Base-by-base conservation (phyloP, 148 eudicot species). In the Rheum nobile region DNA sequence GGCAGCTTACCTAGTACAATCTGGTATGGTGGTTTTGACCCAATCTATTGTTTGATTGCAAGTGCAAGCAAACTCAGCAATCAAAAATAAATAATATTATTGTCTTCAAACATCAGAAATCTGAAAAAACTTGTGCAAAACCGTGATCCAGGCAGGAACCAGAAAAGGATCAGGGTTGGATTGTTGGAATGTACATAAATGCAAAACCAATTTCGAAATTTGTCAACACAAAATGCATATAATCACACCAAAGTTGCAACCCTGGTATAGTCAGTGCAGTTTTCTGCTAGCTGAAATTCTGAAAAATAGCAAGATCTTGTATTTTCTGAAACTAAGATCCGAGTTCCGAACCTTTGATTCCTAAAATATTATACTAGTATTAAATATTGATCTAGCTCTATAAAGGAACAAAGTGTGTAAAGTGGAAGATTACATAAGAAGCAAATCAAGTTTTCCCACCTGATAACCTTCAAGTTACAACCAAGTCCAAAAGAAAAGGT, bases 361-460 rank as follows among this genome's bases (percentile, higher is more conserved):
- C 13, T 61, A 8, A 29, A 61, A 28, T 57, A 61, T 8, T 24
- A 12, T 26, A 57, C 3, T 44, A 44, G 5, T 61, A 13, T 61
- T 3, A 28, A 54, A 1, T 61, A 61, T 61, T 12, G 26, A 61
- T 26, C 37, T 61, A 26, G 68, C 2, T 61, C 6, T 29, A 31
- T 2, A 31, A 61, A 61, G 68, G 68, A 31, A 22, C 31, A 7
- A 54, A 54, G 68, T 61, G 35, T 61, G 68, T 61, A 65, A 31
- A 65, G 70, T 65, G 39, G 39, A 32, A 65, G 70, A 65, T 65
- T 65, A 65, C 39, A 65, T 17, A 65, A 17, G 70, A 65, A 65
- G 70, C 70, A 65, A 65, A 65, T 65, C 21, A 65, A 65, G 38
- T 31, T 65, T 65, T 65, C 70, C 22, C 41, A 65, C 69, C 63